Conservation (phyloP, 805 yeast genomes). For the Pichia thaimueangensis region DNA sequence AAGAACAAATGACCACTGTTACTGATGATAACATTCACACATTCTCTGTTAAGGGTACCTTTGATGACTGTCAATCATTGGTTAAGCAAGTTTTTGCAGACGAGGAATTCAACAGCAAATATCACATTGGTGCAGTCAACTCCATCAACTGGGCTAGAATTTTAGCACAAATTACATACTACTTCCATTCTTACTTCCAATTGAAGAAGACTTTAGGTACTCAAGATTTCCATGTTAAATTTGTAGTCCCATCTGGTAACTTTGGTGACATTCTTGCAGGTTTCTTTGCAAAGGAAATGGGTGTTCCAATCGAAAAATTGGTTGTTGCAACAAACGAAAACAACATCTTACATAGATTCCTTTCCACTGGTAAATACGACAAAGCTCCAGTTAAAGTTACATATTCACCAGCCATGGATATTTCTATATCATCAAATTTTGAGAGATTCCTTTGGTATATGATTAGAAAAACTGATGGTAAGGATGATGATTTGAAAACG, state of each 20-base stretch:
- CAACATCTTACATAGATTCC: slow-evolving; percentile 89
- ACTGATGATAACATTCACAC: slow-evolving; percentile 91
- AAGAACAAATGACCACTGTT: slow-evolving; percentile 97
- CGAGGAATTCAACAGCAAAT: slow-evolving; percentile 73
- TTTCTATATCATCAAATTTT: slow-evolving; percentile 88
- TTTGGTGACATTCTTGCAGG: slow-evolving; percentile 98
- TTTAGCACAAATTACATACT: slow-evolving; percentile 94
- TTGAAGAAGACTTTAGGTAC: slow-evolving; percentile 35
- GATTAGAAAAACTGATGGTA: slow-evolving; percentile 63
- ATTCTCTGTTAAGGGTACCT: slow-evolving; percentile 89
- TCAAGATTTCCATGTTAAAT: slow-evolving; percentile 49
- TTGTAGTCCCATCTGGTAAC: slow-evolving; percentile 96
- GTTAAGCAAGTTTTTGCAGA: slow-evolving; percentile 94
- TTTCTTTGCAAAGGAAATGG: slow-evolving; percentile 91
- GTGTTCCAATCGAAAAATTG: slow-evolving; percentile 79
- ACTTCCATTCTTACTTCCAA: slow-evolving; percentile 87
- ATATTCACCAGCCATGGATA: slow-evolving; percentile 97
- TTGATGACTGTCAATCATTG: slow-evolving; percentile 96
- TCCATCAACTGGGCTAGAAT: slow-evolving; percentile 99
- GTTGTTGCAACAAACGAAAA: slow-evolving; percentile 95
- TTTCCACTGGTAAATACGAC: slow-evolving; percentile 79
- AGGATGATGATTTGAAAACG: slow-evolving; percentile 56
- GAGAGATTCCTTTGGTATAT: slow-evolving; percentile 96
- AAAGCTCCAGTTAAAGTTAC: slow-evolving; percentile 80
- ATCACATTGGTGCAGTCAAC: slow-evolving; percentile 96